Evolutionary conservation across 106 monocot species (phyloP), one percentile per base, ranked within the genome.

Genomic region (Xerophyta viscosa): DNA sequence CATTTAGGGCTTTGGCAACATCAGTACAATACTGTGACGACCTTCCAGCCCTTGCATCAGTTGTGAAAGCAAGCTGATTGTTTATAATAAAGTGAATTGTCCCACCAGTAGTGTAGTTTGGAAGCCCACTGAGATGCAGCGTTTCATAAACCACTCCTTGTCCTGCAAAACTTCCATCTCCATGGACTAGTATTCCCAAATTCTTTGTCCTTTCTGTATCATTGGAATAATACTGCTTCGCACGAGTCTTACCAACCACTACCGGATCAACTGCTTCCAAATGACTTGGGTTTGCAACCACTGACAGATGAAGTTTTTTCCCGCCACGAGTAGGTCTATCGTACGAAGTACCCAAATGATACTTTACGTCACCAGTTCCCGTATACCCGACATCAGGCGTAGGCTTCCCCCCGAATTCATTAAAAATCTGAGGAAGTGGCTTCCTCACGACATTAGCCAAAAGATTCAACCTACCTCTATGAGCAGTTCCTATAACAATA

Each of bases 231-330:
- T 66, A 88, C 42, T 88, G 87, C 50, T 88, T 88, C 2, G 71
- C 87, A 8, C 87, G 48, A 28, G 82, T 82, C 64, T 88, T 88
- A 12, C 87, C 82, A 37, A 71, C 24, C 9, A 87, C 87, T 47
- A 87, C 67, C 25, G 87, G 87, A 63, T 87, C 75, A 6, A 88
- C 87, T 33, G 82, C 87, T 61, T 88, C 87, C 61, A 88, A 66
- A 62, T 88, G 87, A 37, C 87, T 88, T 21, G 87, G 87, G 56
- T 88, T 88, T 42, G 87, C 87, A 31, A 88, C 82, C n/a, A 88
- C 62, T 22, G 87, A 82, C 0, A 88, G 71, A 62, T 88, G 87
- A 52, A 88, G 74, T 37, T 57, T 71, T 30, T 78, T 82, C 43
- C 87, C 87, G 14, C 82, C 75, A 58, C 87, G 69, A 1, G 87